Evolutionary conservation across 495 filamentous ascomycete genomes (phyloP).

Genomic region (Tuber aestivum): DNA sequence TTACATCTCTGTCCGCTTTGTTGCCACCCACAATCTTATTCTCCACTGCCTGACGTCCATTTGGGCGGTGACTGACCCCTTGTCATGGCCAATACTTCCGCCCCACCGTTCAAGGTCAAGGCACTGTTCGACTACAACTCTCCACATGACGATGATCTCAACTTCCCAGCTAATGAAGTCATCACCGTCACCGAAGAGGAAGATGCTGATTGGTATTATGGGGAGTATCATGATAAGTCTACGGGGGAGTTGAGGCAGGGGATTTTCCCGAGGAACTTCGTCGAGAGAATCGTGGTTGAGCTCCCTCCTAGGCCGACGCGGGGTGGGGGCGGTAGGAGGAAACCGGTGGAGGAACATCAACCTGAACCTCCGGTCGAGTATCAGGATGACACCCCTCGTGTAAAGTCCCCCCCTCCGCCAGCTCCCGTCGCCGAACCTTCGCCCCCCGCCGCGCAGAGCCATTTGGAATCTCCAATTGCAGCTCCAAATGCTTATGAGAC

Average conservation of each 20-base stretch:
- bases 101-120: constrained; percentile 83
- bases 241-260: constrained; percentile 69
- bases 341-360: constrained; percentile 45
- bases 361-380: constrained; percentile 44
- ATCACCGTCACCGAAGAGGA: constrained; percentile 90
- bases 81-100: constrained; percentile 41
- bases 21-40: constrained; percentile 6
- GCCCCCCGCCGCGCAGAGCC: constrained; percentile 29
- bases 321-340: constrained; percentile 65
- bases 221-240: constrained; percentile 71
- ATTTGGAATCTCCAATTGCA: not conserved
- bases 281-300: constrained; percentile 87
- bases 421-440: constrained; percentile 43
- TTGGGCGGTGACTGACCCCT: constrained; percentile 19
- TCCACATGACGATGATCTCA: constrained; percentile 86
- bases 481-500: not conserved
- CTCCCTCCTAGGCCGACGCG: constrained; percentile 80
- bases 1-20: constrained; percentile 1
- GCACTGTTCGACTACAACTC: constrained; percentile 90
- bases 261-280: constrained; percentile 95
- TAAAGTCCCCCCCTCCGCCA: constrained; percentile 31
- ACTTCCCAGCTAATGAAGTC: constrained; percentile 75
- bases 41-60: constrained; percentile 8
- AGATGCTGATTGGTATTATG: constrained; percentile 90
- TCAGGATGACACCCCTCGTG: constrained; percentile 32